A percentile compares a stretch with the other conserved stretches of the same genome.
Evolutionary conservation across 805 yeast species (phyloP).

Genomic region (Wickerhamomyces sydowiorum): DNA sequence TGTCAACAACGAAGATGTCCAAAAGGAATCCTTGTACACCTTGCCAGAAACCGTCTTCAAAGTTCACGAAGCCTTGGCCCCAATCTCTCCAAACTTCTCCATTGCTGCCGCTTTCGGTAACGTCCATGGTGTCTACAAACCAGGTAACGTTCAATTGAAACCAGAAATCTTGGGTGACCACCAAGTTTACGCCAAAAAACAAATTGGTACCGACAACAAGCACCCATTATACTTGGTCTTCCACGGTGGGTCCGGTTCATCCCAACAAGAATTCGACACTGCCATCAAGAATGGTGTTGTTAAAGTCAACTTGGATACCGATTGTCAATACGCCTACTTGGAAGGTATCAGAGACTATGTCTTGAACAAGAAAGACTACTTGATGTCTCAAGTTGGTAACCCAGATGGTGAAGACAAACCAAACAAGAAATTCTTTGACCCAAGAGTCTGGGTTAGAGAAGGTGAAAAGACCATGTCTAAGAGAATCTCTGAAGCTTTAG

Average conservation of each 20-base stretch:
- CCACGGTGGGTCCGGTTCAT: constrained; percentile 99
- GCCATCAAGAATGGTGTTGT: constrained; percentile 94
- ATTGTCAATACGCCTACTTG: constrained; percentile 97
- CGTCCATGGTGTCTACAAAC: constrained; percentile 99
- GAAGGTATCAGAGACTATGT: constrained; percentile 97
- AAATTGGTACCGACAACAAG: constrained; percentile 43
- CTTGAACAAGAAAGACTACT: constrained; percentile 92
- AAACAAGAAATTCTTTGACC: constrained; percentile 99
- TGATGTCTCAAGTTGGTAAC: constrained; percentile 89
- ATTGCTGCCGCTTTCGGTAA: constrained; percentile 99
- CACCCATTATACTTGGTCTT: constrained; percentile 93
- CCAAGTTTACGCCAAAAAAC: constrained; percentile 80
- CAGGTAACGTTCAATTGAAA: constrained; percentile 92
- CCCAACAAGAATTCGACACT: constrained; percentile 84
- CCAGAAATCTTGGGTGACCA: constrained; percentile 95
- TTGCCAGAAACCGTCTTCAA: constrained; percentile 90
- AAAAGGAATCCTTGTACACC: constrained; percentile 85
- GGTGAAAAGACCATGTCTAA: constrained; percentile 97
- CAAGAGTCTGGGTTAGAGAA: constrained; percentile 99
- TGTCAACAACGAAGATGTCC: constrained; percentile 95
- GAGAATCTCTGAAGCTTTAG: constrained; percentile 81
- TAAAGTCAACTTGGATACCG: constrained; percentile 98
- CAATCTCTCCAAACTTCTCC: constrained; percentile 96
- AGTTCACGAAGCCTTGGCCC: constrained; percentile 83
- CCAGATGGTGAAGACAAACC: constrained; percentile 99